Evolutionary conservation across 192 early-diverging fungal species (phyloP), one percentile per base, ranked within the genome.

Genomic region (Backusella macrospora): DNA sequence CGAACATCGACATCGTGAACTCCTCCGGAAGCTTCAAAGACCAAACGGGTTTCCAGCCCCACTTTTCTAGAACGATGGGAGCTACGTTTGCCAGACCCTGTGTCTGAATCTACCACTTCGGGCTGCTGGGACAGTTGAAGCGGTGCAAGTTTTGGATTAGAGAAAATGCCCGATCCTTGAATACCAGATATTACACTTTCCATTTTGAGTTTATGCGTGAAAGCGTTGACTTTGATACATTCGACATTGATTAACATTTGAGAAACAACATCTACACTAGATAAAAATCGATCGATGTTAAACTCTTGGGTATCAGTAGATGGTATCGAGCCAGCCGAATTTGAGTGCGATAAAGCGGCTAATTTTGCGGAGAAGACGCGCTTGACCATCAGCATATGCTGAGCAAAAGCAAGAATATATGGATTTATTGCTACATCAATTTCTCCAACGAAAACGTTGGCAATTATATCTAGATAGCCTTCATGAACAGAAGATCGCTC

Each of bases 371-470:
- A 75, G 43, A 87, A 89, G 6, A 87, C 80, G 9, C 88, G 78
- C 39, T 89, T 85, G 16, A 89, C 84, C 40, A 78, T 80, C 8
- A 89, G 70, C 74, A 87, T 86, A 71, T 89, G 88, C 44, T 81
- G 70, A 0, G 83, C 82, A 71, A 89, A 87, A 3, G 88, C 86
- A 5, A 89, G 72, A n/a, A 89, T 75, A 6, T 79, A 77, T 1
- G 88, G 88, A 65, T 88, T 85, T 16, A 80, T 76, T 55, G 80
- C 74, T 14, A 87, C 68, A 5, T 73, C 38, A 42, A 81, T 75
- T 4, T 52, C 62, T 15, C 72, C 82, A 10, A 87, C 66, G 6
- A 71, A 75, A 40, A 79, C 47, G 43, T 82, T 79, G 9, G 78
- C 78, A 43, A 83, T 75, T 14, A 82, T 45, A 69, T 89, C 82